Percentiles rank a stretch among this genome's conserved stretches.
Conservation (phyloP, 768 basidiomycete genomes). For the Tylopilus intermedius region DNA sequence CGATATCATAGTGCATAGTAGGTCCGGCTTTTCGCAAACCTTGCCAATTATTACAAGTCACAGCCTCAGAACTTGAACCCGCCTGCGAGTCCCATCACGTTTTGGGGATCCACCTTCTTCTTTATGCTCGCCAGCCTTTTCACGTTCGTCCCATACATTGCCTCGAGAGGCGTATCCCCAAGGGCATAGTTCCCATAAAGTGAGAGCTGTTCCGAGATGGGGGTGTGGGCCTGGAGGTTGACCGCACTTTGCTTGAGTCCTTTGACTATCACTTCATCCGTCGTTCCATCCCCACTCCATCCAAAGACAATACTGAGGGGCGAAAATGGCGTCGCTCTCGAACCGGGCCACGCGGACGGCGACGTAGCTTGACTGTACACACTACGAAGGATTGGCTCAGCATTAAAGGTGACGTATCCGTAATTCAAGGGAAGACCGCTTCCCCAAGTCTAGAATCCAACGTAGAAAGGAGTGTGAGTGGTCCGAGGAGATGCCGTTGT, state of each 20-base stretch:
- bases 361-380: constrained; percentile 36
- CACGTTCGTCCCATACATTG: constrained; percentile 50
- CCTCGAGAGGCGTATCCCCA: constrained; percentile 43
- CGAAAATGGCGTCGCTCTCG: constrained; percentile 33
- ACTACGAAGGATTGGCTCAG: constrained; percentile 47
- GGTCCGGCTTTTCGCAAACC: constrained; percentile 1
- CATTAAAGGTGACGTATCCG: constrained; percentile 41
- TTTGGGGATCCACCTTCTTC: constrained; percentile 45
- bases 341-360: constrained; percentile 46
- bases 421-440: constrained; percentile 29
- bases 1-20: constrained; percentile 3
- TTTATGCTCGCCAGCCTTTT: constrained; percentile 38
- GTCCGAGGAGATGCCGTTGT: not conserved
- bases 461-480: not conserved
- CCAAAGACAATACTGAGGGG: constrained; percentile 47
- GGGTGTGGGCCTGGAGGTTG: constrained; percentile 39
- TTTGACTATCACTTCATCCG: constrained; percentile 38
- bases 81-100: constrained; percentile 64
- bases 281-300: constrained; percentile 35
- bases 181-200: constrained; percentile 62
- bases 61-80: constrained; percentile 51
- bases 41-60: not conserved
- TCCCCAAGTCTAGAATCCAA: constrained; percentile 41
- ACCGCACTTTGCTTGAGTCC: constrained; percentile 37
- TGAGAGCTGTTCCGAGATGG: constrained; percentile 38